These are phyloP conservation scores for Trichomonascaceae sp. DNA, from an alignment of 1,139 yeast species.

Conservation along the genomic window DNA sequence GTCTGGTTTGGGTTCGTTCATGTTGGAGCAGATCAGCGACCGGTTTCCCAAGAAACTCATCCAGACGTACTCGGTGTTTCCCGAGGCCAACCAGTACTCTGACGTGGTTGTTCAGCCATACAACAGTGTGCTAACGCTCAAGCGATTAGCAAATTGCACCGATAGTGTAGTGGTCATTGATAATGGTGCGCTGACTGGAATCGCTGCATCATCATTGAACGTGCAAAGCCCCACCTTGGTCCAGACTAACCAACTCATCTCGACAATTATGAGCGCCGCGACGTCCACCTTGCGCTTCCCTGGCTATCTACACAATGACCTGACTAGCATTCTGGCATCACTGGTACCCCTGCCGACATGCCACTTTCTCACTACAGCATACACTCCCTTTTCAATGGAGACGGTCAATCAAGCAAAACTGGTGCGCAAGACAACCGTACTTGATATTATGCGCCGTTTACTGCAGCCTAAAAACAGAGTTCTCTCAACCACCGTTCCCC, in stretches of 20 bases:
- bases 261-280: slow-evolving; percentile 71
- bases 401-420: slow-evolving; percentile 44
- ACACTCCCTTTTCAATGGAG: slow-evolving; percentile 72
- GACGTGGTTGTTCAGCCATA: slow-evolving; percentile 98
- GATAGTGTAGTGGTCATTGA: slow-evolving; percentile 84
- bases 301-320: slow-evolving; percentile 77
- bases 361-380: slow-evolving; percentile 76
- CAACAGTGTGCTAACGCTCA: slow-evolving; percentile 70
- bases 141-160: slow-evolving; percentile 68
- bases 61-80: slow-evolving; percentile 80
- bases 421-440: slow-evolving; percentile 61
- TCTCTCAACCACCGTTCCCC: slow-evolving; percentile 35
- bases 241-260: slow-evolving; percentile 73
- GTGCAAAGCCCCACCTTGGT: slow-evolving; percentile 39
- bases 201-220: slow-evolving; percentile 42
- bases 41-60: slow-evolving; percentile 71
- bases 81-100: slow-evolving; percentile 48
- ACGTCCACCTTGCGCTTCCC: slow-evolving; percentile 89
- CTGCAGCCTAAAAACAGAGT: slow-evolving; percentile 69
- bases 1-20: slow-evolving; percentile 79
- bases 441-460: slow-evolving; percentile 74
- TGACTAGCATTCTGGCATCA: slow-evolving; percentile 71
- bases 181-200: slow-evolving; percentile 66
- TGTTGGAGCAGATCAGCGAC: slow-evolving; percentile 69
- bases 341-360: slow-evolving; percentile 81